These are phyloP conservation scores for Rosa hybrid DNA, from an alignment of 331 rosid species.

Conservation along the genomic window DNA sequence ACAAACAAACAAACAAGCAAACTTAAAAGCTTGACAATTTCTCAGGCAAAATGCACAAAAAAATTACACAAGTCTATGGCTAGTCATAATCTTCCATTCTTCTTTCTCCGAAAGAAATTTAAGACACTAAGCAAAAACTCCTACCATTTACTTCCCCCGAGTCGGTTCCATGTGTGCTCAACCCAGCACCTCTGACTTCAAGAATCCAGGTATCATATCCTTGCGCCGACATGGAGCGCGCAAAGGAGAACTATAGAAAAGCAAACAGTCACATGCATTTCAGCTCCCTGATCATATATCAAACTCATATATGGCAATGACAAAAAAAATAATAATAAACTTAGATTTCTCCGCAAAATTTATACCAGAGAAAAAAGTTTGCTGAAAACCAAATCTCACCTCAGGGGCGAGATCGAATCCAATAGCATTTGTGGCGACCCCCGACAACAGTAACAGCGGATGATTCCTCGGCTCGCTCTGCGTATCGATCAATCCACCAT, in stretches of 20 bases:
- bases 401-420: constrained; percentile 93
- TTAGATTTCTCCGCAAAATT: neutral
- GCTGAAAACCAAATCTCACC: constrained; percentile 32
- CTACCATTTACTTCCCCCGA: constrained; percentile 26
- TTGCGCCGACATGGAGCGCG: constrained; percentile 73
- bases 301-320: neutral
- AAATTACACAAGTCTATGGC: constrained; percentile 27
- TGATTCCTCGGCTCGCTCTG: constrained; percentile 77
- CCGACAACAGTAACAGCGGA: constrained; percentile 81
- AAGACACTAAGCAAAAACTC: constrained; percentile 31
- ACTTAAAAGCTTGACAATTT: constrained; percentile 29
- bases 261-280: constrained; percentile 20
- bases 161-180: constrained; percentile 52
- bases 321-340: neutral
- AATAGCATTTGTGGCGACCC: constrained; percentile 82
- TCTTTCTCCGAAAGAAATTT: constrained; percentile 18
- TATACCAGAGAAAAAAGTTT: neutral
- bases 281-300: neutral
- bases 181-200: constrained; percentile 87
- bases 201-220: constrained; percentile 96
- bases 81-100: constrained; percentile 19
- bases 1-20: constrained; percentile 11
- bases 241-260: constrained; percentile 67
- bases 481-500: neutral
- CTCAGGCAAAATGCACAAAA: constrained; percentile 32